Base-by-base conservation (phyloP, 2,329 filamentous ascomycete species). In the Massarina eburnea region DNA sequence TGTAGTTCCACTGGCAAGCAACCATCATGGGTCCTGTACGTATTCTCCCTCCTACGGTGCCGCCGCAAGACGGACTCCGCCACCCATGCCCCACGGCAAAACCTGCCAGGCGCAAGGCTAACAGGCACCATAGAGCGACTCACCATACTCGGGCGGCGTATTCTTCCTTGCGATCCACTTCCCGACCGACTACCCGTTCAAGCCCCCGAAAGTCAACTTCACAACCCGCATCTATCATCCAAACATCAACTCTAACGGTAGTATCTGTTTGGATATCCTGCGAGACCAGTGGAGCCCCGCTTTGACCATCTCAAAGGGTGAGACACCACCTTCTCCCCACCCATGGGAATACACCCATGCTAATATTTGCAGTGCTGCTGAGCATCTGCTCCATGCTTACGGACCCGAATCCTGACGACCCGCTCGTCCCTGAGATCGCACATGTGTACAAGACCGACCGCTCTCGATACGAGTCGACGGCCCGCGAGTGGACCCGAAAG, bases 361-460 rank as follows among this genome's bases (percentile, higher is more conserved):
- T 69, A 42, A 70, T 52, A 39, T 29, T 18, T 35, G 14, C 19
- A 97, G 94, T 99, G 46, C 82, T 99, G 21, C 84, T 99, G 58
- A 97, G 94, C 48, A 99, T 99, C 80, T 99, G 94, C 82, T 99
- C 94, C 43, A 97, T 99, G 94, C 81, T 99, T 73, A 99, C 94
- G 70, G 94, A 99, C 78, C 94, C 94, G 63, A 99, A 99, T 82
- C 94, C 94, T 57, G 94, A 99, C 73, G 94, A 99, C 75, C 94
- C 94, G 69, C 86, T 99, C 61, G 94, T 99, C 52, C 94, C 94
- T 55, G 94, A 99, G 80, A 99, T 99, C 67, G 94, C 94, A 66
- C 94, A 99, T 71, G 91, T 97, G 71, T 99, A 99, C 88, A 99
- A 99, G 86, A 96, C 92, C 58, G 94, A 99, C 76, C 88, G 91